phyloP scores from a whole-genome alignment of 192 early-diverging fungal species.

The Mortierella claussenii region DNA sequence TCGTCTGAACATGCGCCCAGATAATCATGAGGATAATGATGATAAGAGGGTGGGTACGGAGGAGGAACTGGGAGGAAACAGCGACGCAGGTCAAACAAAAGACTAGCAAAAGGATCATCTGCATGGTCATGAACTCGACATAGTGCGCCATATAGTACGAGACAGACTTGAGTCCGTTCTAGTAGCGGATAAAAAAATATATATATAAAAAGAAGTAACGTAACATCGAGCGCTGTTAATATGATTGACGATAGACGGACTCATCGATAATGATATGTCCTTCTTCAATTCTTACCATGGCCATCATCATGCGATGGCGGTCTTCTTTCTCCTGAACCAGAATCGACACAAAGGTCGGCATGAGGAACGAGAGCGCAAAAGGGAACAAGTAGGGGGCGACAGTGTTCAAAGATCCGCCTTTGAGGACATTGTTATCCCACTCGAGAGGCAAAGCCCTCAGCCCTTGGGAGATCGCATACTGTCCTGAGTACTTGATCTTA shows the following conservation, averaged over 20 bases:
- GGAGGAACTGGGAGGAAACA: slow-evolving; percentile 22
- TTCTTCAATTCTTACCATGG: slow-evolving; percentile 27
- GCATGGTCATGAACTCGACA: slow-evolving; percentile 46
- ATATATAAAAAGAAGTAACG: no score
- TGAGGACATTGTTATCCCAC: not conserved
- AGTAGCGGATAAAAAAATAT: not conserved
- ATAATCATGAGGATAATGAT: slow-evolving; percentile 21
- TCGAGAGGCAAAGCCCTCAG: slow-evolving; percentile 27
- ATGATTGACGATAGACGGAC: no score
- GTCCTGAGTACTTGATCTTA: slow-evolving; percentile 29
- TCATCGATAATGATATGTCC: no score
- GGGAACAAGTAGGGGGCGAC: slow-evolving; percentile 21
- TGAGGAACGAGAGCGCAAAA: slow-evolving; percentile 35
- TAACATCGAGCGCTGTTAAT: no score
- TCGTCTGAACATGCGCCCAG: slow-evolving; percentile 36
- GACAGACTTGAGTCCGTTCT: slow-evolving; percentile 38
- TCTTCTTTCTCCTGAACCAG: slow-evolving; percentile 50
- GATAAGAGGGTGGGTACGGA: slow-evolving; percentile 19
- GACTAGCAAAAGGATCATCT: slow-evolving; percentile 33
- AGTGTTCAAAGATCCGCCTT: slow-evolving; percentile 12
- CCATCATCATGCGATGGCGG: slow-evolving; percentile 47
- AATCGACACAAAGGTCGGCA: slow-evolving; percentile 44
- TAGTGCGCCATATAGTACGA: slow-evolving; percentile 37
- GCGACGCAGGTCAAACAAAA: slow-evolving; percentile 30
- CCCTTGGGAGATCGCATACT: slow-evolving; percentile 36